These are phyloP conservation scores for Fusarium sp. DNA, from an alignment of 2,329 filamentous ascomycete species.

Conservation along the genomic window DNA sequence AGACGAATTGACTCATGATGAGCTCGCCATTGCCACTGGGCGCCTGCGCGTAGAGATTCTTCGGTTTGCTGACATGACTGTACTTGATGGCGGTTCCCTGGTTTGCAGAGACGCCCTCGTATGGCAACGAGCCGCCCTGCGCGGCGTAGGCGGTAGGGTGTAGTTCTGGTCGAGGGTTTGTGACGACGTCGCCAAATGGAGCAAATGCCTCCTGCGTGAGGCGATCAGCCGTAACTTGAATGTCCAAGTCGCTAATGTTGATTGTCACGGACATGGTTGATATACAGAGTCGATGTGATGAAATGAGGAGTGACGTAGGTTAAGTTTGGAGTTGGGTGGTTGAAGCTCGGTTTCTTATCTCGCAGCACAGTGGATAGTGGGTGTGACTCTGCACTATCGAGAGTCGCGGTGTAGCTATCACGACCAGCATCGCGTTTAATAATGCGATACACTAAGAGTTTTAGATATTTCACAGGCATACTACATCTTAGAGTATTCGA, in stretches of 20 bases:
- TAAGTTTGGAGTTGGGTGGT: not conserved
- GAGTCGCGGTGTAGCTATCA: not conserved
- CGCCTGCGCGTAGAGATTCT: slow-evolving; percentile 75
- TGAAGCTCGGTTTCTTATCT: not conserved
- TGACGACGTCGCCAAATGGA: slow-evolving; percentile 84
- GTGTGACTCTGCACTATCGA: not conserved
- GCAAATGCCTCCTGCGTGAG: slow-evolving; percentile 77
- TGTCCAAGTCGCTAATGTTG: slow-evolving; percentile 32
- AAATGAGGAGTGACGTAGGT: not conserved
- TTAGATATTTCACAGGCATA: not conserved
- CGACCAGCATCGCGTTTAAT: not conserved
- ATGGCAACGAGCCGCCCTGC: slow-evolving; percentile 50
- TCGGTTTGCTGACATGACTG: slow-evolving; percentile 78
- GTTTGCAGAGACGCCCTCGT: slow-evolving; percentile 73
- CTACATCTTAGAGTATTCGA: not conserved
- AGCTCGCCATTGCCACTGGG: slow-evolving; percentile 66
- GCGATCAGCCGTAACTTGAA: slow-evolving; percentile 66
- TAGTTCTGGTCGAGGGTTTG: slow-evolving; percentile 73
- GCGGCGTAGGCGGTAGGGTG: slow-evolving; percentile 60
- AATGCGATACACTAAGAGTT: not conserved
- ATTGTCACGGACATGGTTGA: slow-evolving; percentile 42
- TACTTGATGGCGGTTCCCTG: slow-evolving; percentile 92
- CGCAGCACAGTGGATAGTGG: not conserved
- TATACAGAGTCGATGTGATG: not conserved
- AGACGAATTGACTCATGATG: slow-evolving; percentile 90